Conservation (phyloP, 306 rosid genomes). For the Quercus cerris region DNA sequence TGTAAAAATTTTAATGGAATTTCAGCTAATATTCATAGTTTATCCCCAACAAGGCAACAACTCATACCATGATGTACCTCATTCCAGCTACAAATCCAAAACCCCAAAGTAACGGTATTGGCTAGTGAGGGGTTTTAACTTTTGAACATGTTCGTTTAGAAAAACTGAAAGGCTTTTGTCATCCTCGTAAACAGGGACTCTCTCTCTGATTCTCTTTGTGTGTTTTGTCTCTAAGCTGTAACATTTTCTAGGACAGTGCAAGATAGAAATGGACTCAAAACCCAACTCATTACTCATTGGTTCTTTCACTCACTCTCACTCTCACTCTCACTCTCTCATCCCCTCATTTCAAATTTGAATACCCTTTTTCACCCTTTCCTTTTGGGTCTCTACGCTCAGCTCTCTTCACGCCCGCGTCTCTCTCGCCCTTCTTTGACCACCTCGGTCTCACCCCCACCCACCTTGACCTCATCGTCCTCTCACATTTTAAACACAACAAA, state of each 20-base stretch:
- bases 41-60: background rate
- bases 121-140: background rate
- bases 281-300: constrained; percentile 36
- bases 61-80: background rate
- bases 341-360: constrained; percentile 45
- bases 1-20: no score
- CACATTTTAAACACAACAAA: background rate
- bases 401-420: constrained; percentile 40
- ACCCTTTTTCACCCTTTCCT: constrained; percentile 16
- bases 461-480: constrained; percentile 28
- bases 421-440: constrained; percentile 53
- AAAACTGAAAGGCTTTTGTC: constrained; percentile 38
- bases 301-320: constrained; percentile 18
- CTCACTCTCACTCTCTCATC: constrained; percentile 4
- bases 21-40: background rate
- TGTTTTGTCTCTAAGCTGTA: constrained; percentile 49
- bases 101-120: constrained; percentile 26
- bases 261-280: constrained; percentile 34
- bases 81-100: background rate
- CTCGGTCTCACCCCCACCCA: constrained; percentile 45
- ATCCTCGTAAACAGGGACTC: constrained; percentile 41
- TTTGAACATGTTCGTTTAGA: constrained; percentile 17
- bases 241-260: constrained; percentile 37
- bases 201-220: constrained; percentile 10
- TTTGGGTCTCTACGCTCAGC: constrained; percentile 33